Conservation (phyloP, 1,139 yeast species). For the Scheffersomyces illinoinensis region DNA sequence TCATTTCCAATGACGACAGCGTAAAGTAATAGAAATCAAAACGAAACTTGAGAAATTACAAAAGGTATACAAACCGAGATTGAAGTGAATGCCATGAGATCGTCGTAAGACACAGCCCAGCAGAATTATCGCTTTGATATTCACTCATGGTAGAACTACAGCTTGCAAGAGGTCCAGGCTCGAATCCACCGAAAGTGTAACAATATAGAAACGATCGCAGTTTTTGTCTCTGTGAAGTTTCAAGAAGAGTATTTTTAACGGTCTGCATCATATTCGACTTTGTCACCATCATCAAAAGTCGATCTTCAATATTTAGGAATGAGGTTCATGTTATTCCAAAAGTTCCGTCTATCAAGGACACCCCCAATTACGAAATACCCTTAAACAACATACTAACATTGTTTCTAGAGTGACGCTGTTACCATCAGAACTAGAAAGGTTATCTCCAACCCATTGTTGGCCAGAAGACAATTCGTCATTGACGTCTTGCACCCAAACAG, state of each 20-base stretch:
- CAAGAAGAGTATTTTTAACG: no score
- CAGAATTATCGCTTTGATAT: not conserved
- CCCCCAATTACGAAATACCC: not conserved
- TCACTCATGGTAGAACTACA: not conserved
- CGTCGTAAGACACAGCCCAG: no score
- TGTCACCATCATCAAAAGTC: not conserved
- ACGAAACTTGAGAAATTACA: no score
- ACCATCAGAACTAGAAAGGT: constrained; percentile 99
- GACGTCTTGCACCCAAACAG: constrained; percentile 99
- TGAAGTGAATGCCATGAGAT: not conserved
- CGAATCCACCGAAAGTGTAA: not conserved
- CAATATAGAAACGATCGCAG: not conserved
- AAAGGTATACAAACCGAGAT: no score
- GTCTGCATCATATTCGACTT: not conserved
- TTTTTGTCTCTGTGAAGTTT: not conserved
- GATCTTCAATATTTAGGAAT: not conserved
- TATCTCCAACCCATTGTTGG: constrained; percentile 98
- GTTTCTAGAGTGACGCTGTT: constrained; percentile 88
- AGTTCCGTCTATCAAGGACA: not conserved
- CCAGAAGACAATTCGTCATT: constrained; percentile 99
- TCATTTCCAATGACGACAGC: not conserved
- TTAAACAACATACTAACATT: constrained; percentile 31
- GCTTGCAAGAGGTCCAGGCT: not conserved
- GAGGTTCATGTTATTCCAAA: not conserved
- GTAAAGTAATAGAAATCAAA: not conserved